Evolutionary conservation across 192 early-diverging fungal species (phyloP).

Genomic region (Linnemannia schmuckeri): DNA sequence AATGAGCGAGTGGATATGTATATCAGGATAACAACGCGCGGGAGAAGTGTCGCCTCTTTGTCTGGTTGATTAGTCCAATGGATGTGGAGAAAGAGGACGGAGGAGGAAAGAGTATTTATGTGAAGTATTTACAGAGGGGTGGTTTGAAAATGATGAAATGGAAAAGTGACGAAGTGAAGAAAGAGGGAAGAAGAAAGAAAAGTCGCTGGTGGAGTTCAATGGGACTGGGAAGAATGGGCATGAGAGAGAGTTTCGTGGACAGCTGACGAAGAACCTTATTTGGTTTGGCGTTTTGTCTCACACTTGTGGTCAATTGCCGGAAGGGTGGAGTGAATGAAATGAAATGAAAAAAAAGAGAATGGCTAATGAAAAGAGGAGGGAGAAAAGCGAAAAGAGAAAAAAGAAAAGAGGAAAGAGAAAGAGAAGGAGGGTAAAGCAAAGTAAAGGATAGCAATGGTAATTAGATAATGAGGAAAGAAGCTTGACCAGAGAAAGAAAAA

Average conservation of each 20-base stretch:
- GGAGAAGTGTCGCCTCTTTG: no score
- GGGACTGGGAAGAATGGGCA: background rate
- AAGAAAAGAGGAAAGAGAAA: background rate
- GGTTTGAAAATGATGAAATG: background rate
- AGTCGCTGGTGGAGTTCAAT: background rate
- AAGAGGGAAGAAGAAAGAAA: background rate
- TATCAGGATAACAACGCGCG: no score
- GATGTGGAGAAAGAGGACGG: no score
- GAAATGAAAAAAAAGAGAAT: background rate
- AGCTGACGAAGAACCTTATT: no score
- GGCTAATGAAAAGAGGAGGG: background rate
- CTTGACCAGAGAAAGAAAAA: background rate
- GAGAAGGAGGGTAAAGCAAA: background rate
- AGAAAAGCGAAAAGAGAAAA: constrained; percentile 1
- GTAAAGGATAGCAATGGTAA: background rate
- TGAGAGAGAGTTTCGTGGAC: background rate
- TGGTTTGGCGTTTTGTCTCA: no score
- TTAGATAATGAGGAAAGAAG: constrained; percentile 9
- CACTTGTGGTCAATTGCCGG: no score
- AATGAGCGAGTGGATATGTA: no score
- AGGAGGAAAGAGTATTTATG: no score
- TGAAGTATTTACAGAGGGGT: background rate
- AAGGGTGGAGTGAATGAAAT: background rate
- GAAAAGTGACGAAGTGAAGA: no score
- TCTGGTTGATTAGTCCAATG: no score